These are phyloP conservation scores for Daldinia childiae DNA, from an alignment of 495 filamentous ascomycete genomes.

Conservation along the genomic window DNA sequence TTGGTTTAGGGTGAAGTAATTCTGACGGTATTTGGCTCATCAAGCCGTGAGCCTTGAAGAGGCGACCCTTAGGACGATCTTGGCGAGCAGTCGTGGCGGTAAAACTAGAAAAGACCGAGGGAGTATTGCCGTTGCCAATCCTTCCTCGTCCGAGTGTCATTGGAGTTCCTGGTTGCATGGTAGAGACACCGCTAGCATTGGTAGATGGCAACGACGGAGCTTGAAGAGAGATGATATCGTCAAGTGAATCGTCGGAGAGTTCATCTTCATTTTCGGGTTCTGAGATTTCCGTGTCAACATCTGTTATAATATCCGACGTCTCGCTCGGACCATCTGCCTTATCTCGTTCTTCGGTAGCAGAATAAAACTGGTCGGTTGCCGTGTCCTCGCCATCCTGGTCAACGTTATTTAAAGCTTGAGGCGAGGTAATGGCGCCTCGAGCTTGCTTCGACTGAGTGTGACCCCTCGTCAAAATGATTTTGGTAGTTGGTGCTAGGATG, in stretches of 20 bases:
- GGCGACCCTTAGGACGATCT: conserved; percentile 64
- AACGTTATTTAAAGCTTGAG: conserved; percentile 65
- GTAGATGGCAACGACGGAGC: conserved; percentile 78
- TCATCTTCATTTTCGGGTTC: conserved; percentile 69
- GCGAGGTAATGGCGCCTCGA: conserved; percentile 38
- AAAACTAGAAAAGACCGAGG: conserved; percentile 85
- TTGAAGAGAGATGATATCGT: conserved; percentile 84
- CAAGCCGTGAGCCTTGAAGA: conserved; percentile 83
- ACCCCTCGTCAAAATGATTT: conserved; percentile 71
- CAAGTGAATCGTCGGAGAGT: conserved; percentile 79
- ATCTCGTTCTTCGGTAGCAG: conserved; percentile 78
- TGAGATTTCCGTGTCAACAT: conserved; percentile 68
- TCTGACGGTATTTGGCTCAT: conserved; percentile 76
- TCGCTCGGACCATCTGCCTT: conserved; percentile 53
- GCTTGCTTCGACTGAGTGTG: conserved; percentile 59
- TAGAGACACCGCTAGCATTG: conserved; percentile 73
- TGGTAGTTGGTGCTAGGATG: conserved; percentile 72
- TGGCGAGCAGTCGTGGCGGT: conserved; percentile 79
- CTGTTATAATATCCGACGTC: conserved; percentile 57
- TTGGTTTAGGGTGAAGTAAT: conserved; percentile 83
- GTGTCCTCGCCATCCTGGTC: conserved; percentile 79
- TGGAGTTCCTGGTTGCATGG: conserved; percentile 75
- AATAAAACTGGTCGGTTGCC: conserved; percentile 87
- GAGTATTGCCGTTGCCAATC: conserved; percentile 74
- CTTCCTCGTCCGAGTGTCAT: conserved; percentile 67